Evolutionary conservation across 2,329 filamentous ascomycete genomes (phyloP).

Genomic region (Alternaria longipes): DNA sequence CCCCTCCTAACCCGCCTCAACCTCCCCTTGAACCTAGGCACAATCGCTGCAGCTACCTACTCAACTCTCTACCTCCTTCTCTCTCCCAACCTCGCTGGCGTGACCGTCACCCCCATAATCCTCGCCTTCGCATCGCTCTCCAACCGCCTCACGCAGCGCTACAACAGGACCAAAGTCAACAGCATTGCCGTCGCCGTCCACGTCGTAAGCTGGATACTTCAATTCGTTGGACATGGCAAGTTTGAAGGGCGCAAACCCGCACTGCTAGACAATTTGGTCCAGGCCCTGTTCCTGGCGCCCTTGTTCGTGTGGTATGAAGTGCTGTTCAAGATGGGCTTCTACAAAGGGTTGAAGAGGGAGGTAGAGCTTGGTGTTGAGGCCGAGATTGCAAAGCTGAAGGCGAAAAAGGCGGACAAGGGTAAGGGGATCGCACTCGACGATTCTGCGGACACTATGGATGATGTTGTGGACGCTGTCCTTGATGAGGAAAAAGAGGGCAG

Average conservation of each 20-base stretch:
- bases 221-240: constrained; percentile 89
- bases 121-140: constrained; percentile 75
- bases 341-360: constrained; percentile 63
- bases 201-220: constrained; percentile 79
- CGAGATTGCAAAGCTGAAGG: constrained; percentile 59
- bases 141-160: constrained; percentile 73
- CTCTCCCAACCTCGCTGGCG: constrained; percentile 84
- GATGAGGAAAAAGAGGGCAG: background rate
- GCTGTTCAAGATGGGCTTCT: constrained; percentile 87
- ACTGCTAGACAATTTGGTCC: constrained; percentile 86
- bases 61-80: constrained; percentile 86
- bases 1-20: constrained; percentile 46
- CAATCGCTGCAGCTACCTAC: constrained; percentile 68
- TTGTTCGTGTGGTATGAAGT: constrained; percentile 97
- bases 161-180: constrained; percentile 64
- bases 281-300: constrained; percentile 90
- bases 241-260: constrained; percentile 90
- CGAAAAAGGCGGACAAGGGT: constrained; percentile 42
- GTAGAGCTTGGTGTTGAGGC: constrained; percentile 52
- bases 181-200: constrained; percentile 73
- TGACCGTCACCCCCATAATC: constrained; percentile 76
- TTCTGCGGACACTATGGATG: background rate
- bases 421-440: constrained; percentile 1
- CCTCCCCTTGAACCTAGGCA: constrained; percentile 54
- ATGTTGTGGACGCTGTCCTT: background rate